These are phyloP conservation scores for Acer campestre DNA, from an alignment of 345 rosid genomes.

Conservation along the genomic window DNA sequence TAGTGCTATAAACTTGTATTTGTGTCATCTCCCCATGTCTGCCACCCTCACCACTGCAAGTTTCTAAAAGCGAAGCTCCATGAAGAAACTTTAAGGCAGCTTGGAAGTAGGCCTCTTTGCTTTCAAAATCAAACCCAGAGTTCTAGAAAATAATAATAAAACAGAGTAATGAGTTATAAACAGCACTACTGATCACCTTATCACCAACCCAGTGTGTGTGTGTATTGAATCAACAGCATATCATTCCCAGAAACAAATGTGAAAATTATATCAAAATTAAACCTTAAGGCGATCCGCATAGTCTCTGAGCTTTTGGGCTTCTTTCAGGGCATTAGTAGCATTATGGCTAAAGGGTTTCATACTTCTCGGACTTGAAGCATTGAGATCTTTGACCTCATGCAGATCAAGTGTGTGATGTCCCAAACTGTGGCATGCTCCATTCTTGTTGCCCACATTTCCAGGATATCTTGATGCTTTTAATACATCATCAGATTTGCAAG, in stretches of 20 bases:
- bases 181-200: constrained; percentile 3
- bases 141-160: constrained; percentile 40
- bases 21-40: constrained; percentile 46
- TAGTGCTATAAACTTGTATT: constrained; percentile 48
- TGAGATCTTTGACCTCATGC: constrained; percentile 28
- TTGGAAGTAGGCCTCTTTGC: constrained; percentile 64
- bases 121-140: constrained; percentile 56
- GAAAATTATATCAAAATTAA: constrained; percentile 3
- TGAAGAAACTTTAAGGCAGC: constrained; percentile 77
- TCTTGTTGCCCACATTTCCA: constrained; percentile 33
- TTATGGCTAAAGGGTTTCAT: constrained; percentile 41
- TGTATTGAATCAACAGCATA: constrained; percentile 10
- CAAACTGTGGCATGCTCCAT: constrained; percentile 28
- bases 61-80: constrained; percentile 68
- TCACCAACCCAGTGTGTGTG: too few relatives aligned
- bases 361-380: constrained; percentile 32
- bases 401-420: constrained; percentile 22
- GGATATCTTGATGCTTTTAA: constrained; percentile 31
- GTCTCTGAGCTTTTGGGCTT: constrained; percentile 57
- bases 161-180: constrained; percentile 29
- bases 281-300: constrained; percentile 72
- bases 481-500: constrained; percentile 30
- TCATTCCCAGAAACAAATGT: constrained; percentile 12
- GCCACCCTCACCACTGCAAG: constrained; percentile 42
- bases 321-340: constrained; percentile 47